Base-by-base conservation (phyloP, 768 basidiomycete species). In the Exidia glandulosa region DNA sequence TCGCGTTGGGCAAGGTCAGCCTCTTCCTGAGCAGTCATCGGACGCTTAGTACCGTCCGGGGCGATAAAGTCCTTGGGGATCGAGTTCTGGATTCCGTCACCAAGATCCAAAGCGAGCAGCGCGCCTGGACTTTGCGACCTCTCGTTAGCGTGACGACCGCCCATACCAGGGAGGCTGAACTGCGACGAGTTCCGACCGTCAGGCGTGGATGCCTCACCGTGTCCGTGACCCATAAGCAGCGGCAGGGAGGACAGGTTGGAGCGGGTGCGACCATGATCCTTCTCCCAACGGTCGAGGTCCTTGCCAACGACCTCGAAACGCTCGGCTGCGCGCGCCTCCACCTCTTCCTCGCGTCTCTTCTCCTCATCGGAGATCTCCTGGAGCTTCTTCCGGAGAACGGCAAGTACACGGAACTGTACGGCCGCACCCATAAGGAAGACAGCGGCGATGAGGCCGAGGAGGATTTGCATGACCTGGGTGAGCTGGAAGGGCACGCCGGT, bases 381-480 rank as follows among this genome's bases (percentile, higher is more conserved):
- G 55, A 94, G 75, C 71, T 91, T 90, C 63, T 79, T 78, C 69
- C 86, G 85, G 16, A 98, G 83, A 48, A 90, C 79, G 60, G 82
- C 82, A 62, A 93, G 82, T 63, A 96, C 84, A 58, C 89, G 87
- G 66, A 94, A 80, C 73, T 97, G 95, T 52, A 96, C 87, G 2
- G 94, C 90, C 31, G 85, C 82, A 47, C 92, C 91, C 84, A 90
- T 89, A 59, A 95, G 74, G 29, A 89, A 78, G 41, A 94, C 77
- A 2, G 92, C 91, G 48, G 78, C 90, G 61, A 92, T 82, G 65
- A 96, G 81, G 31, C 93, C 94, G 32, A 97, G 79, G 68, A 96
- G 94, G 61, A 97, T 93, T 69, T 90, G 80, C 91, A 94, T 95
- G 7, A 85, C 85, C 68, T 94, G 92, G 3, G 88, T 81, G 57